Evolutionary conservation across 2,329 filamentous ascomycete species (phyloP).

Genomic region (Fusarium sulawesiense): DNA sequence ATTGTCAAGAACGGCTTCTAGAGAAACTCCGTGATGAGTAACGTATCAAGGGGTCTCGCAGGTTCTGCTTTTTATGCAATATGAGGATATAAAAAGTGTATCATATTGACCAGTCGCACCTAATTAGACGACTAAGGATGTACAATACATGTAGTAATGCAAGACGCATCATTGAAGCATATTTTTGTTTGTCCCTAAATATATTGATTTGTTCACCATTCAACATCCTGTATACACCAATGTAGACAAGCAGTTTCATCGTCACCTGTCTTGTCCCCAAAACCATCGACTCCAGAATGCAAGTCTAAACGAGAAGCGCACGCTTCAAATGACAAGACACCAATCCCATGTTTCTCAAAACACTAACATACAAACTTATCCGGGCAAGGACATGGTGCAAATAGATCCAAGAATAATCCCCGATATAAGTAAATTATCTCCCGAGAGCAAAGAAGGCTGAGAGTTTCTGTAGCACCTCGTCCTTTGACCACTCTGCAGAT

Average conservation of each 20-base stretch:
- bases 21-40: constrained; percentile 3
- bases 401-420: constrained; percentile 32
- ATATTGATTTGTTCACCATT: constrained; percentile 44
- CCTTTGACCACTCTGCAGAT: constrained; percentile 70
- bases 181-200: constrained; percentile 40
- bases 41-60: neutral
- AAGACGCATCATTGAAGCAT: constrained; percentile 40
- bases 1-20: constrained; percentile 53
- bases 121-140: constrained; percentile 40
- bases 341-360: constrained; percentile 43
- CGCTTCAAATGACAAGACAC: constrained; percentile 45
- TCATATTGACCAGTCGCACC: constrained; percentile 43
- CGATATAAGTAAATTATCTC: constrained; percentile 57
- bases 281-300: constrained; percentile 47
- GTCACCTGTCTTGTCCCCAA: constrained; percentile 38
- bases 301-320: constrained; percentile 46
- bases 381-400: constrained; percentile 23
- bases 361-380: constrained; percentile 48
- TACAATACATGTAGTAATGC: constrained; percentile 49
- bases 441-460: constrained; percentile 63
- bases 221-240: constrained; percentile 43
- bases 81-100: constrained; percentile 42
- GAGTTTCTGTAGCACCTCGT: constrained; percentile 75
- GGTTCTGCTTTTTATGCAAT: neutral
- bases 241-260: constrained; percentile 38